Evolutionary conservation across 2,329 filamentous ascomycete species (phyloP).

Genomic region (Penicillium sp.): DNA sequence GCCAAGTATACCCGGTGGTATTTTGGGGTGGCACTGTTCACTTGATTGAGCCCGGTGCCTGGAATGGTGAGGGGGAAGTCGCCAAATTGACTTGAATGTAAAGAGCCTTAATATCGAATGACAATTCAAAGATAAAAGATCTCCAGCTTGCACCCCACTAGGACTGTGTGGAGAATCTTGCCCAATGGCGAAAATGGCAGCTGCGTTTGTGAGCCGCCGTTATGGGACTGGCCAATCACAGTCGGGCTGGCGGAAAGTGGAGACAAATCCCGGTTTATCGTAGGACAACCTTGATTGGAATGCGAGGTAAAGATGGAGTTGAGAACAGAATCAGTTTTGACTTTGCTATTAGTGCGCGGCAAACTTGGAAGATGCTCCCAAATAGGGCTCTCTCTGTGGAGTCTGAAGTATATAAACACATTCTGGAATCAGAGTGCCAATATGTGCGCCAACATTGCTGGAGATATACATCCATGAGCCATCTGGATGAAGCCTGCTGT

Average conservation of each 20-base stretch:
- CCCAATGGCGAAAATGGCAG: slow-evolving; percentile 14
- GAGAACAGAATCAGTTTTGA: not conserved
- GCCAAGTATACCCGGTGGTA: slow-evolving; percentile 4
- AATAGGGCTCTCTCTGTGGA: not conserved
- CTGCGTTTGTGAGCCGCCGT: slow-evolving; percentile 10
- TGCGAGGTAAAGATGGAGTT: not conserved
- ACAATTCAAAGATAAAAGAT: not conserved
- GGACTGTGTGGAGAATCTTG: not conserved
- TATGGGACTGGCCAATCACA: slow-evolving; percentile 15
- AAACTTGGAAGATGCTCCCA: not conserved
- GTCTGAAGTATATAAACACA: not conserved
- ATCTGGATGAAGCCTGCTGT: not conserved
- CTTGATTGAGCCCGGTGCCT: not conserved
- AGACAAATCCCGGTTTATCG: not conserved
- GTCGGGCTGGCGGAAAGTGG: slow-evolving; percentile 4
- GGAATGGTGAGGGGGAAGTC: not conserved
- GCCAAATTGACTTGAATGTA: not conserved
- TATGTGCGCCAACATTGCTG: not conserved
- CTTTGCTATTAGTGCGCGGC: not conserved
- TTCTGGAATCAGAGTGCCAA: not conserved
- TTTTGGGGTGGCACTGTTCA: slow-evolving; percentile 6
- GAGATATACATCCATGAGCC: not conserved
- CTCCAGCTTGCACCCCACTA: not conserved
- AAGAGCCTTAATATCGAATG: not conserved
- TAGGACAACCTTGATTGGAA: not conserved